phyloP scores from a whole-genome alignment of 352 stramenopile species.

The Thalassiosira sp. region DNA sequence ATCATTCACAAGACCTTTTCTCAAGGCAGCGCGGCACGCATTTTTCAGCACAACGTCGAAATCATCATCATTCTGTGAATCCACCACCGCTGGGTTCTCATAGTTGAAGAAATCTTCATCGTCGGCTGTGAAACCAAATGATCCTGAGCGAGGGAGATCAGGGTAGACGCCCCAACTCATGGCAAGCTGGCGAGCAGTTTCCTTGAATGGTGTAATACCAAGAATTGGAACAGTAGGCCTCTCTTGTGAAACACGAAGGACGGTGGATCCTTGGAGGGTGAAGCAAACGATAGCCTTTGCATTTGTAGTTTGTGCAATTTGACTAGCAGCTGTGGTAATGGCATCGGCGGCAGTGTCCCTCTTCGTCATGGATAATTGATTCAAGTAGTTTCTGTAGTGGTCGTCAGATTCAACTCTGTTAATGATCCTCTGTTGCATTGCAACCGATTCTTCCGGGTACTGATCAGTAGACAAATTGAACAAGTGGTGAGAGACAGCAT shows the following conservation, averaged over 20 bases:
- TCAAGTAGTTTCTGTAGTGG: constrained; percentile 65
- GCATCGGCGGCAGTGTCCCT: constrained; percentile 72
- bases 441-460: constrained; percentile 80
- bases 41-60: constrained; percentile 76
- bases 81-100: constrained; percentile 54
- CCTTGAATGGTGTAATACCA: constrained; percentile 81
- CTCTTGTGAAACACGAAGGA: constrained; percentile 70
- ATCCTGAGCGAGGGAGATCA: constrained; percentile 59
- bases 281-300: constrained; percentile 83
- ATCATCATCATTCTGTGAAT: constrained; percentile 63
- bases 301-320: constrained; percentile 79
- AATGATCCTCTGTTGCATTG: constrained; percentile 84
- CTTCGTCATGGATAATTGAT: constrained; percentile 44
- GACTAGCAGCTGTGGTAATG: constrained; percentile 78
- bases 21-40: constrained; percentile 63
- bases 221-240: constrained; percentile 78
- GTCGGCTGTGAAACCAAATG: constrained; percentile 69
- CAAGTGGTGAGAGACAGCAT: constrained; percentile 5
- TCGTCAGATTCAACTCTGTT: constrained; percentile 80
- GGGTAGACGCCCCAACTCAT: constrained; percentile 84
- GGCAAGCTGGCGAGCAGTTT: constrained; percentile 73
- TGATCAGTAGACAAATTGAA: constrained; percentile 25
- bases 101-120: constrained; percentile 77
- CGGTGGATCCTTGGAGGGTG: constrained; percentile 78
- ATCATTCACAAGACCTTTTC: constrained; percentile 74